These are phyloP conservation scores for Chaetothyriales sp. DNA, from an alignment of 2,329 filamentous ascomycete genomes.

Conservation along the genomic window DNA sequence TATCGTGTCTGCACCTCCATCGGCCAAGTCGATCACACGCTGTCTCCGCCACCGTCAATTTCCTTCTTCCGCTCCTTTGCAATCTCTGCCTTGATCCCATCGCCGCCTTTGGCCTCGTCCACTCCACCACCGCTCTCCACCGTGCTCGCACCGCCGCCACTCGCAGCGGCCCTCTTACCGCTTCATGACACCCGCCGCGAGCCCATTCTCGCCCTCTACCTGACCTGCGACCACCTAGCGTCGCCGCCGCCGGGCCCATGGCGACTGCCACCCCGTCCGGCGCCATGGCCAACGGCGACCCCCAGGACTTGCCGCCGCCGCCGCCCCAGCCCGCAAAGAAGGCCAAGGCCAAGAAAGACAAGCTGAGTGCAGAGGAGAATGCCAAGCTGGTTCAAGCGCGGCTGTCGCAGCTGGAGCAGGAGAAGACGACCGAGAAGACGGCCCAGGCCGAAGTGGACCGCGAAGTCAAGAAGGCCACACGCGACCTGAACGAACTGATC, in stretches of 20 bases:
- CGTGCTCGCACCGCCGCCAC: not conserved
- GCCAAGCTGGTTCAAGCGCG: constrained; percentile 83
- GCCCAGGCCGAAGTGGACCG: constrained; percentile 93
- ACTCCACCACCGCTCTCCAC: not conserved
- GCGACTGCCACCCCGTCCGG: constrained; percentile 24
- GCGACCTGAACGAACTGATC: constrained; percentile 76
- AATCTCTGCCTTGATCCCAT: not conserved
- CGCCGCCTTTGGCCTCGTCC: not conserved
- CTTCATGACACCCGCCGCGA: not conserved
- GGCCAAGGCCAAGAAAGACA: constrained; percentile 58
- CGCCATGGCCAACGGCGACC: constrained; percentile 30
- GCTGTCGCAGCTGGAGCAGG: constrained; percentile 88
- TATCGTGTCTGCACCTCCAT: too few relatives aligned
- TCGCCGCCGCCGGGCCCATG: constrained; percentile 20
- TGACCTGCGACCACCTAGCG: not conserved
- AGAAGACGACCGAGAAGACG: constrained; percentile 85
- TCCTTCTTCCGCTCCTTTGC: not conserved
- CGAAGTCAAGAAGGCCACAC: constrained; percentile 85
- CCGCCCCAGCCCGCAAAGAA: constrained; percentile 51
- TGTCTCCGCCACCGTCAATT: not conserved
- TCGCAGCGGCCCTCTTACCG: not conserved
- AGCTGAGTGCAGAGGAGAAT: constrained; percentile 74
- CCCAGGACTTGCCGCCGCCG: constrained; percentile 27
- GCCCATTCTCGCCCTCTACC: not conserved
- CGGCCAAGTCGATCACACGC: not conserved